Base-by-base conservation (phyloP, 2,329 filamentous ascomycete genomes). In the Pestalotiopsis fici region DNA sequence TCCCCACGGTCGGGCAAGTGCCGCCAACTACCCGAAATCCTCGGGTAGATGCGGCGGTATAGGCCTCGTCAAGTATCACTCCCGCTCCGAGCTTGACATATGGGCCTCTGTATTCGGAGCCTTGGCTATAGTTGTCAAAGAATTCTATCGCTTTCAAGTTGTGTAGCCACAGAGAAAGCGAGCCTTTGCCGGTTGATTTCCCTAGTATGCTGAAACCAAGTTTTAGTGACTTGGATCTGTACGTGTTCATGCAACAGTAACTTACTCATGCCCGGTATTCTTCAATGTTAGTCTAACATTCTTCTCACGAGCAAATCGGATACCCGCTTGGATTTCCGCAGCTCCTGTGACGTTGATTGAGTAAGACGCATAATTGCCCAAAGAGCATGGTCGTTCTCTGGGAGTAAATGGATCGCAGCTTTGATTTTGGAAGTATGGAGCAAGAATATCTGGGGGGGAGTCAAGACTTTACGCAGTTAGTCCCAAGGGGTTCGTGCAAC, bases 111-210 rank as follows among this genome's bases (percentile, higher is more conserved):
- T 86, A 88, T 21, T 74, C 67, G 0, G 69, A 7, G 5, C 6
- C 5, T 15, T 54, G 47, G 54, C 15, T 56, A 6, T n/a, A 56
- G 7, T 56, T n/a, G 25, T 77, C 74, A 5, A 64, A 23, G 4
- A 72, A 25, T 1, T 76, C 63, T 25, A 81, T 82, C 5, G 77
- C 71, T 57, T 85, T 85, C 6, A 87, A 69, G 67, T 83, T 72
- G 61, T 84, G 81, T 3, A 78, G 84, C 83, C 85, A 86, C 13
- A 86, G 68, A 0, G 76, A 77, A 1, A 87, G 69, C 1, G 82
- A 79, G 11, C 86, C 85, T 0, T 82, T 78, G 18, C 86, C 87
- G 0, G 85, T 85, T 0, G 82, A 86, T 65, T 83, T 84, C 31
- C 86, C 87, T 12, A 82, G 74, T 66, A 73, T 80, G 63, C 68